phyloP scores from a whole-genome alignment of 208 protist species.

The Perkinsela sp. region DNA sequence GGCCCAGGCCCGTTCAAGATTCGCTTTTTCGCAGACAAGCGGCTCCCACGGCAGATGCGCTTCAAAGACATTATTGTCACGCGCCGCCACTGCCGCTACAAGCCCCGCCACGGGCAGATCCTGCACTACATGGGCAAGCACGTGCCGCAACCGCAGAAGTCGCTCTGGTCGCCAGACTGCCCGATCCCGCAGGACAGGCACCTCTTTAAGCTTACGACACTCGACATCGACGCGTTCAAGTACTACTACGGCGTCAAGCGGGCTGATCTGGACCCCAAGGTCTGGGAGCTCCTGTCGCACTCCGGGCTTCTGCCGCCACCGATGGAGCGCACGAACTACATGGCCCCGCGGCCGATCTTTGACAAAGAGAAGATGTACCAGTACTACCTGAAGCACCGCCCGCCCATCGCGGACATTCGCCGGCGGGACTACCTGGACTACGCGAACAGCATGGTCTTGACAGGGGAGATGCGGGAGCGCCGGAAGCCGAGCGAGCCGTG shows the following conservation, averaged over 20 bases:
- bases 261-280: slow-evolving; percentile 28
- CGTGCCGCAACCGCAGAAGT: slow-evolving; percentile 65
- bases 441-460: slow-evolving; percentile 46
- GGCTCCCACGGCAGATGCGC: background rate
- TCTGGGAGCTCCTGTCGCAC: slow-evolving; percentile 52
- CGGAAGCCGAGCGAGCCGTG: slow-evolving; percentile 38
- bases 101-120: slow-evolving; percentile 5
- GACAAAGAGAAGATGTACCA: slow-evolving; percentile 58
- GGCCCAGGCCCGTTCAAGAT: background rate
- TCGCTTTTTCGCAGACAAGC: background rate
- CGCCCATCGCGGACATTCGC: slow-evolving; percentile 15
- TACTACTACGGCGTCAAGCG: slow-evolving; percentile 69
- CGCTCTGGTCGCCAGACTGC: slow-evolving; percentile 61
- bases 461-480: slow-evolving; percentile 27
- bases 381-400: slow-evolving; percentile 60
- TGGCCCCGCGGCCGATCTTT: slow-evolving; percentile 61
- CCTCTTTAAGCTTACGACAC: slow-evolving; percentile 58
- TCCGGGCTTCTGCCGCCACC: slow-evolving; percentile 47
- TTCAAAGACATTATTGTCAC: background rate
- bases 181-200: slow-evolving; percentile 56
- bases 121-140: slow-evolving; percentile 65
- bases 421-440: slow-evolving; percentile 49
- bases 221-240: slow-evolving; percentile 65
- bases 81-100: background rate
- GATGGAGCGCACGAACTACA: slow-evolving; percentile 40